A percentile compares a stretch with the other conserved stretches of the same genome.
Conservation (phyloP, 2,329 filamentous ascomycete species). For the Colletotrichum lentis region DNA sequence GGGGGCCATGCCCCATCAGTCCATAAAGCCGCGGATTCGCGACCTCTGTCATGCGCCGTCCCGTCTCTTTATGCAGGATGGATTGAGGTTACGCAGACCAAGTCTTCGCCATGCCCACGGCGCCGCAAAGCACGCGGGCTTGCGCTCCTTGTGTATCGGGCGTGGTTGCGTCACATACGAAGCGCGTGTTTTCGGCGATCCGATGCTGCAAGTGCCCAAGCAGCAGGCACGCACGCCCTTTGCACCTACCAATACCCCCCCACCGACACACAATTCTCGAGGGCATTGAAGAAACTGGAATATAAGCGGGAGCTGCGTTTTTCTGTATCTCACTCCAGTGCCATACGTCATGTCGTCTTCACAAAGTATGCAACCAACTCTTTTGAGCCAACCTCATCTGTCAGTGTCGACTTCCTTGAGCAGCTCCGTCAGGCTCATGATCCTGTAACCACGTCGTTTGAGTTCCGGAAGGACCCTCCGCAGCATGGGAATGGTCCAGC, state of each 20-base stretch:
- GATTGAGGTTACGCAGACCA: background rate
- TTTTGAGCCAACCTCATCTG: slow-evolving; percentile 19
- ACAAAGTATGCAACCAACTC: background rate
- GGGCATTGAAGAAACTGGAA: background rate
- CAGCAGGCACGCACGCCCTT: background rate
- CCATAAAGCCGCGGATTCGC: slow-evolving; percentile 8
- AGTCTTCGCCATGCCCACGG: slow-evolving; percentile 4
- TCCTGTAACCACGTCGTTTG: slow-evolving; percentile 71
- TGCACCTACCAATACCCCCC: background rate
- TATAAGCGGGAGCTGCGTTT: background rate
- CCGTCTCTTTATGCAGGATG: slow-evolving; percentile 8
- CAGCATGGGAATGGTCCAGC: slow-evolving; percentile 87
- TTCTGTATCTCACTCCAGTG: background rate
- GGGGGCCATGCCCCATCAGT: background rate
- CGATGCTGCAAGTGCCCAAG: slow-evolving; percentile 9
- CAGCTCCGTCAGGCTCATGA: slow-evolving; percentile 76
- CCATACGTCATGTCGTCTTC: background rate
- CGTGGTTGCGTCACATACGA: background rate
- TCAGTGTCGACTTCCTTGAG: slow-evolving; percentile 52
- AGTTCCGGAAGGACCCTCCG: slow-evolving; percentile 75
- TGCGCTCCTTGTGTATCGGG: slow-evolving; percentile 12
- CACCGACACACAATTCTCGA: background rate
- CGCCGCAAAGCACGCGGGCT: slow-evolving; percentile 13
- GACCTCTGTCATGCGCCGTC: slow-evolving; percentile 32
- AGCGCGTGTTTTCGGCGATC: background rate